Percentiles rank a stretch among this genome's conserved stretches.
phyloP scores from a whole-genome alignment of 306 rosid genomes.

The Trifolium pratense region DNA sequence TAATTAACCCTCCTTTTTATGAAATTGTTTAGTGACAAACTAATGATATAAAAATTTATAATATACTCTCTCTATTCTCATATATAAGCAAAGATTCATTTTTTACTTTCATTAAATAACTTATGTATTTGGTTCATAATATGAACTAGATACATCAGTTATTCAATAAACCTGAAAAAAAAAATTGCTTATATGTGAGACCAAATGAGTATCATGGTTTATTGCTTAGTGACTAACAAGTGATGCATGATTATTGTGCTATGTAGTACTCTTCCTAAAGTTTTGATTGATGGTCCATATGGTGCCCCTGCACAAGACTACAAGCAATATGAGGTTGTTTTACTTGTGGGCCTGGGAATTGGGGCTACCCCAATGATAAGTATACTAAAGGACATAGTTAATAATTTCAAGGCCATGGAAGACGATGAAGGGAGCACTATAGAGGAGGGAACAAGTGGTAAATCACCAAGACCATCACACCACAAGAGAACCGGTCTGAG shows the following conservation, averaged over 20 bases:
- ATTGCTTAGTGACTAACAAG: not conserved
- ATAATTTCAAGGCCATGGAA: constrained; percentile 57
- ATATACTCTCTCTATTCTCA: too few species aligned
- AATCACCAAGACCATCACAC: constrained; percentile 29
- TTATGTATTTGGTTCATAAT: too few species aligned
- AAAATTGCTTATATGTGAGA: too few species aligned
- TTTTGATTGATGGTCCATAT: constrained; percentile 74
- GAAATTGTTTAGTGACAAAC: too few species aligned
- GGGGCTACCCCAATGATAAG: constrained; percentile 83
- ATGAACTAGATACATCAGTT: too few species aligned
- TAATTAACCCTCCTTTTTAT: too few species aligned
- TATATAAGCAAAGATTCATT: too few species aligned
- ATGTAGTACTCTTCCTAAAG: constrained; percentile 55
- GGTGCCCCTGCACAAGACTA: constrained; percentile 83
- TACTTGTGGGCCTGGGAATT: constrained; percentile 70
- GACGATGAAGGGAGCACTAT: constrained; percentile 42
- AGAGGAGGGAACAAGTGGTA: constrained; percentile 42
- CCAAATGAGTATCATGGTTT: not conserved
- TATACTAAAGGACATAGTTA: constrained; percentile 65
- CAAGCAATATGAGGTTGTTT: constrained; percentile 65
- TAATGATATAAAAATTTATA: too few species aligned
- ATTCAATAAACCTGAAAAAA: too few species aligned
- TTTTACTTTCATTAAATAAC: too few species aligned
- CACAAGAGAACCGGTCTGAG: constrained; percentile 2
- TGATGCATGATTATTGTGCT: not conserved